Percentiles rank a stretch among this genome's conserved stretches.
Evolutionary conservation across 2,329 filamentous ascomycete species (phyloP).

Genomic region (Plectosphaerella plurivora): DNA sequence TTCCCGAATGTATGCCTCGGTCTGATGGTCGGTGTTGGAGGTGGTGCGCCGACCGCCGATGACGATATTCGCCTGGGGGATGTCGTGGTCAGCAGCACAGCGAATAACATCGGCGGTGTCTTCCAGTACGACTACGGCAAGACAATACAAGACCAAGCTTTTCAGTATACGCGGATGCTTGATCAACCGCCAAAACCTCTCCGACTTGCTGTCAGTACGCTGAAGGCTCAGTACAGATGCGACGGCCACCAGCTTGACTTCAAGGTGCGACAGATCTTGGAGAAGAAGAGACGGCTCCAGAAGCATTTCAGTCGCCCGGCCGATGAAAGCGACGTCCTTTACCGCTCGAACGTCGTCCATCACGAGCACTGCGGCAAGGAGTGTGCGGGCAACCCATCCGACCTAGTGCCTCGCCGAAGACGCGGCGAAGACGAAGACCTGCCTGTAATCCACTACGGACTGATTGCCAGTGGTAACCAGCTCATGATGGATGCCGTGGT

Average conservation of each 20-base stretch:
- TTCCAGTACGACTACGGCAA: conserved; percentile 19
- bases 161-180: conserved; percentile 1
- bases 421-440: conserved; percentile 7
- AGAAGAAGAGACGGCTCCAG: conserved; percentile 4
- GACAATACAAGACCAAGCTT: neutral
- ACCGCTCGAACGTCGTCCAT: neutral
- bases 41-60: neutral
- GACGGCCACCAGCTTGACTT: conserved; percentile 11
- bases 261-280: conserved; percentile 1
- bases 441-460: conserved; percentile 15
- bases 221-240: conserved; percentile 5
- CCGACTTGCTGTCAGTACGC: conserved; percentile 6
- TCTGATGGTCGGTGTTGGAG: neutral
- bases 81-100: conserved; percentile 17
- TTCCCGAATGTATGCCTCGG: conserved; percentile 4
- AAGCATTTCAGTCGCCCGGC: conserved; percentile 8
- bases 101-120: conserved; percentile 10
- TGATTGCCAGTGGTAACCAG: conserved; percentile 24
- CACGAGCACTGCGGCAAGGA: neutral
- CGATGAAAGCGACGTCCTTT: neutral
- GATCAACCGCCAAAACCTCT: conserved; percentile 5
- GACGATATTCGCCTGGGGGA: conserved; percentile 21
- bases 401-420: neutral
- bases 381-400: neutral
- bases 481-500: conserved; percentile 27